Conservation (phyloP, 805 yeast genomes). For the Cyberlindnera saturnus region DNA sequence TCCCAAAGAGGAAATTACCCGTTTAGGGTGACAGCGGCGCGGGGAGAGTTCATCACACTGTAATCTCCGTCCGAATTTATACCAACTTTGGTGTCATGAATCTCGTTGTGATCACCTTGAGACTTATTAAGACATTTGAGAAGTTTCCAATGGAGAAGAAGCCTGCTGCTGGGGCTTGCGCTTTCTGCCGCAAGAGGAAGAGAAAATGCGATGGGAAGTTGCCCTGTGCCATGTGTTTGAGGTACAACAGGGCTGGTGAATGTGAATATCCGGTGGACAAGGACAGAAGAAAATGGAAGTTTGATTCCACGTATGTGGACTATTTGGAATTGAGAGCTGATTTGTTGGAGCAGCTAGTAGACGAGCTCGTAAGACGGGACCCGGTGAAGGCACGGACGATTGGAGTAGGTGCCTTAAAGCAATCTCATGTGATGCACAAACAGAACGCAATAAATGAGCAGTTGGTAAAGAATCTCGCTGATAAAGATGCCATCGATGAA, state of each 20-base stretch:
- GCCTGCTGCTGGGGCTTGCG: neutral
- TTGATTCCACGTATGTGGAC: constrained; percentile 27
- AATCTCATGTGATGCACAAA: neutral
- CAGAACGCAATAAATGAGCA: neutral
- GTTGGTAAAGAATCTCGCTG: constrained; percentile 12
- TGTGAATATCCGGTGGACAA: constrained; percentile 23
- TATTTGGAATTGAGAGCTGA: constrained; percentile 26
- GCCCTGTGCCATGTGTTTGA: neutral
- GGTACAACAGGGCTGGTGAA: neutral
- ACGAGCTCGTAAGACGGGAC: constrained; percentile 18
- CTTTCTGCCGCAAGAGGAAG: neutral
- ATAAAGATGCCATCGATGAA: constrained; percentile 28
- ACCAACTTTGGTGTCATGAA: too few species aligned
- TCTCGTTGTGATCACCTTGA: too few species aligned
- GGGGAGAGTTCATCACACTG: too few species aligned
- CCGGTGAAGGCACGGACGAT: constrained; percentile 14
- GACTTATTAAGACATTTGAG: too few species aligned
- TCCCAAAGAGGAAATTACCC: too few species aligned
- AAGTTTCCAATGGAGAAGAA: neutral
- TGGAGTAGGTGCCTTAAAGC: constrained; percentile 9
- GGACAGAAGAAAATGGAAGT: constrained; percentile 26
- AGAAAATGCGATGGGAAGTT: neutral
- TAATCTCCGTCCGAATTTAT: too few species aligned
- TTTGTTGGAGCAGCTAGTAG: constrained; percentile 22
- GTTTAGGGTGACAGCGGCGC: too few species aligned